These are phyloP conservation scores for Dryas integrifolia DNA, from an alignment of 331 rosid species.

Conservation along the genomic window DNA sequence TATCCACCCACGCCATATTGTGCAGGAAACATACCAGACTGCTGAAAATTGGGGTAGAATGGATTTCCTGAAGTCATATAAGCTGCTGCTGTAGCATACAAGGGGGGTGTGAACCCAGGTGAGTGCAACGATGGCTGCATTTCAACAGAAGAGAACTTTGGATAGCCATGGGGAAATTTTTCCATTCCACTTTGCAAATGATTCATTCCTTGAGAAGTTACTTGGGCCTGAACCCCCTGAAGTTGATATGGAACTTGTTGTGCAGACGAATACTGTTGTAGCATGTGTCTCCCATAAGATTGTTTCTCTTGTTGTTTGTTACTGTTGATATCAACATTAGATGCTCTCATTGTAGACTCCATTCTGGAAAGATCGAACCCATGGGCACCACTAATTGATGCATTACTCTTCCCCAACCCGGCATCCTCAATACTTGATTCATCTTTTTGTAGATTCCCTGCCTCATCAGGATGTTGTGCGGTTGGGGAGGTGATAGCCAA, in stretches of 20 bases:
- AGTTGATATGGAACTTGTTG: constrained; percentile 37
- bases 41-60: constrained; percentile 54
- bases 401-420: constrained; percentile 23
- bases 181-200: constrained; percentile 40
- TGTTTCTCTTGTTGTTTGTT: constrained; percentile 33
- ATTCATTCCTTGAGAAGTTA: constrained; percentile 42
- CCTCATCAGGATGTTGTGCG: constrained; percentile 27
- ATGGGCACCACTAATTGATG: constrained; percentile 21
- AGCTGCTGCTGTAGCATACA: constrained; percentile 49
- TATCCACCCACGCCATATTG: constrained; percentile 62
- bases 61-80: constrained; percentile 57
- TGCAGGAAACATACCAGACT: constrained; percentile 46
- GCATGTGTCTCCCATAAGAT: constrained; percentile 24
- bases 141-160: constrained; percentile 44
- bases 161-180: constrained; percentile 35
- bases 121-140: constrained; percentile 46
- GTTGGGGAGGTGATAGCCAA: constrained; percentile 24
- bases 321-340: constrained; percentile 24
- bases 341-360: constrained; percentile 29
- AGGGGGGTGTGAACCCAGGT: constrained; percentile 41
- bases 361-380: constrained; percentile 25
- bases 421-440: constrained; percentile 31
- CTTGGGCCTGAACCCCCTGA: constrained; percentile 34
- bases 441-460: constrained; percentile 23
- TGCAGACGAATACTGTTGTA: constrained; percentile 30